These are phyloP conservation scores for Colletotrichum echinochloae DNA, from an alignment of 2,329 filamentous ascomycete genomes.

Conservation along the genomic window DNA sequence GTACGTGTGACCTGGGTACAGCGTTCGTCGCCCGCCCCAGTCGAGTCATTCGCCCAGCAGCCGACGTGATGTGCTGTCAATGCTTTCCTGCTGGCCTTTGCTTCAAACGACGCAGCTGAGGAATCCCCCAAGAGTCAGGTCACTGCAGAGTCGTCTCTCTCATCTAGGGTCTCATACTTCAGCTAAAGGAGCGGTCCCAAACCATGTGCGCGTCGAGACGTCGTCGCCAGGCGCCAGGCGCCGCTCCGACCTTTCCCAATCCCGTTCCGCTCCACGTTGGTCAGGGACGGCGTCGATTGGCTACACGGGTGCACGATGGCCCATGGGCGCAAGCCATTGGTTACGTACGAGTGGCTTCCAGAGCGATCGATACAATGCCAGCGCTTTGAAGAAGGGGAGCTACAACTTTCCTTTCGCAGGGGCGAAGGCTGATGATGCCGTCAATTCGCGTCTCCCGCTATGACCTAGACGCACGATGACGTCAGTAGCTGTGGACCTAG, in stretches of 20 bases:
- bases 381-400: conserved; percentile 15
- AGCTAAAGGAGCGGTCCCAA: background rate
- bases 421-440: conserved; percentile 6
- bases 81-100: conserved; percentile 17
- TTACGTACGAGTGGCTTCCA: conserved; percentile 12
- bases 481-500: conserved; percentile 6
- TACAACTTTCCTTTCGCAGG: background rate
- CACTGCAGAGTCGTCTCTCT: conserved; percentile 20
- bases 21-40: conserved; percentile 5
- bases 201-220: background rate
- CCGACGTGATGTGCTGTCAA: conserved; percentile 19
- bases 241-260: conserved; percentile 1
- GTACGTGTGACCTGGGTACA: conserved; percentile 22
- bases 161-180: background rate
- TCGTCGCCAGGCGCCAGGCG: too few species aligned
- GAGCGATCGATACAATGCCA: conserved; percentile 10
- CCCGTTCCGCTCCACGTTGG: conserved; percentile 25
- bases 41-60: conserved; percentile 27
- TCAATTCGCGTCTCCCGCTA: background rate
- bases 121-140: conserved; percentile 24
- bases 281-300: conserved; percentile 30
- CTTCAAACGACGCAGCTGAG: conserved; percentile 12
- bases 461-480: conserved; percentile 25
- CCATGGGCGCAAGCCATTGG: conserved; percentile 32
- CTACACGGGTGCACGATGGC: conserved; percentile 32